Evolutionary conservation across 2,329 filamentous ascomycete genomes (phyloP).

Genomic region (Pseudogymnoascus sp.): DNA sequence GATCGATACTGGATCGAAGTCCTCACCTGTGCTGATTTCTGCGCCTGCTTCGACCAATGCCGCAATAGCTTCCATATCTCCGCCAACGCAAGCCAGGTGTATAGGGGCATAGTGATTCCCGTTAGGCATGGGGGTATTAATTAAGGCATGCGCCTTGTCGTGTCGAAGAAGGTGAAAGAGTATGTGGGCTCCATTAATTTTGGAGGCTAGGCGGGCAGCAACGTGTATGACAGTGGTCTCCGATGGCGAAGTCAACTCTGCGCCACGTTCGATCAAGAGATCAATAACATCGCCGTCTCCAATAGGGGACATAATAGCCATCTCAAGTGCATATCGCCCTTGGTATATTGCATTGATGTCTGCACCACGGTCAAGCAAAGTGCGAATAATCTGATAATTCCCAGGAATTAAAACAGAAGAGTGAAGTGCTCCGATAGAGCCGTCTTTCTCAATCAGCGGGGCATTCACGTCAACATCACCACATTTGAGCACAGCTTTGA

Average conservation of each 20-base stretch:
- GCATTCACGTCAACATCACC: neutral
- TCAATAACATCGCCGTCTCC: neutral
- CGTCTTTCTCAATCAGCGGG: neutral
- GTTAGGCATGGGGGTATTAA: neutral
- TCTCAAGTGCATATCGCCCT: neutral
- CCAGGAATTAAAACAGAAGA: neutral
- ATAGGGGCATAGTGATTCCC: neutral
- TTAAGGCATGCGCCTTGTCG: neutral
- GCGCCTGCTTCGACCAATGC: neutral
- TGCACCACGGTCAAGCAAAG: neutral
- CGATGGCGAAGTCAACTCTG: neutral
- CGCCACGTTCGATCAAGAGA: neutral
- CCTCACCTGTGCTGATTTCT: neutral
- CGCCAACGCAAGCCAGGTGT: neutral
- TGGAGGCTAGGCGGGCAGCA: neutral
- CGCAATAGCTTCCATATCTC: neutral
- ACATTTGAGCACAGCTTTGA: neutral
- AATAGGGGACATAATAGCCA: slow-evolving; percentile 4
- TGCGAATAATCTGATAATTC: neutral
- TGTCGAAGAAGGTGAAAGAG: neutral
- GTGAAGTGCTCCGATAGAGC: neutral
- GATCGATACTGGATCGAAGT: neutral
- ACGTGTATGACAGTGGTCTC: neutral
- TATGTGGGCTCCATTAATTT: neutral
- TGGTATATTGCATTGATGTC: neutral